A percentile compares a stretch with the other conserved stretches of the same genome.
These are phyloP conservation scores for Trametes maxima DNA, from an alignment of 768 basidiomycete genomes.

Conservation along the genomic window DNA sequence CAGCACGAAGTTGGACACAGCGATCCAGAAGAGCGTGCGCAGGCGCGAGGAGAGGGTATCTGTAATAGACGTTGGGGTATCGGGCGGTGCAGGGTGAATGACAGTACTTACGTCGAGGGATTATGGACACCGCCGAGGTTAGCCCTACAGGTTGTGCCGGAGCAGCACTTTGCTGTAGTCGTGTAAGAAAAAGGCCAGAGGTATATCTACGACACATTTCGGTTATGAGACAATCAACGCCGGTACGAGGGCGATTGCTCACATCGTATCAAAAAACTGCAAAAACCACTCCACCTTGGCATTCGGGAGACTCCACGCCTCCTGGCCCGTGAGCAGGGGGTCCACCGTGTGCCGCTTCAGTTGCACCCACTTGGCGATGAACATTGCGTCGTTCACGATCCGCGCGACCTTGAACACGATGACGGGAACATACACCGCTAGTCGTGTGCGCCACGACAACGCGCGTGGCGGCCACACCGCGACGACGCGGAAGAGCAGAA, in stretches of 20 bases:
- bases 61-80: neutral
- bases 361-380: conserved; percentile 10
- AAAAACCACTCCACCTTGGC: conserved; percentile 36
- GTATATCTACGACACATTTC: neutral
- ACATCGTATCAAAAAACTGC: conserved; percentile 40
- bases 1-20: conserved; percentile 42
- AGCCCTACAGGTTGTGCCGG: neutral
- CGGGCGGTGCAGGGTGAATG: neutral
- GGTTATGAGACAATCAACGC: neutral
- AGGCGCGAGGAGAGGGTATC: conserved; percentile 23
- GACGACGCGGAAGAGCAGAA: conserved; percentile 41
- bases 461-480: conserved; percentile 37
- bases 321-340: conserved; percentile 9
- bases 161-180: neutral
- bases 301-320: conserved; percentile 9
- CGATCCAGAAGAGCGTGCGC: conserved; percentile 39
- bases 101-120: neutral
- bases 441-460: conserved; percentile 20
- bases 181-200: conserved; percentile 4
- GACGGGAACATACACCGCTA: conserved; percentile 33
- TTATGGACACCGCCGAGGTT: neutral
- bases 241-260: conserved; percentile 21
- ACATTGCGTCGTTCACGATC: conserved; percentile 25
- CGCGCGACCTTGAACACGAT: conserved; percentile 36
- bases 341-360: conserved; percentile 1